A percentile compares a stretch with the other conserved stretches of the same genome.
Conservation (phyloP, 2,329 filamentous ascomycete species). For the Aspergillus transmontanensis region DNA sequence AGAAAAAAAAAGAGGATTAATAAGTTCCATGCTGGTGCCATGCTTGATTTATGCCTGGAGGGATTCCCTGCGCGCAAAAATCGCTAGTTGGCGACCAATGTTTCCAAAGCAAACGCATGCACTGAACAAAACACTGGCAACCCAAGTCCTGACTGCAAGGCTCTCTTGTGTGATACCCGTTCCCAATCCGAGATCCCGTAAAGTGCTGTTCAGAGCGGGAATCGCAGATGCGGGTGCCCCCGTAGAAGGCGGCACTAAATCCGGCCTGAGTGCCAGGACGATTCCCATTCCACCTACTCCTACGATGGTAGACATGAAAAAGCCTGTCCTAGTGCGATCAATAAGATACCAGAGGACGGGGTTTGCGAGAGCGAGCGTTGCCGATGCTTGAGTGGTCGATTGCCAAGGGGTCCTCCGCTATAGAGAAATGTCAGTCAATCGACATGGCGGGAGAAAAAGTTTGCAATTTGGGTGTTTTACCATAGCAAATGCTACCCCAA, state of each 20-base stretch:
- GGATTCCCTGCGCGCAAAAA: slow-evolving; percentile 38
- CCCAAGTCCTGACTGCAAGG: slow-evolving; percentile 75
- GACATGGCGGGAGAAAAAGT: neutral
- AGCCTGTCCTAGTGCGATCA: slow-evolving; percentile 83
- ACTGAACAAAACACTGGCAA: slow-evolving; percentile 90
- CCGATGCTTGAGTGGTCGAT: slow-evolving; percentile 88
- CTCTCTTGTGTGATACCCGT: slow-evolving; percentile 51
- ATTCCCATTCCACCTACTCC: slow-evolving; percentile 73
- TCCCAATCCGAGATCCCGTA: slow-evolving; percentile 33
- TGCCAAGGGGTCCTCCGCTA: slow-evolving; percentile 90
- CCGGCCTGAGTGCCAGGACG: slow-evolving; percentile 74
- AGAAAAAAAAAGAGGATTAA: slow-evolving; percentile 7
- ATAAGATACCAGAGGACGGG: slow-evolving; percentile 95
- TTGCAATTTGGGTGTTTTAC: slow-evolving; percentile 54
- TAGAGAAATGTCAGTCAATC: slow-evolving; percentile 21
- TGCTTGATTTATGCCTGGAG: slow-evolving; percentile 19
- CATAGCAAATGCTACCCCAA: slow-evolving; percentile 78
- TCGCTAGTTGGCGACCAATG: slow-evolving; percentile 79
- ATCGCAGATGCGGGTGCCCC: slow-evolving; percentile 38
- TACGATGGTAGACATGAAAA: slow-evolving; percentile 75
- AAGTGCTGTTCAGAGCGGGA: slow-evolving; percentile 30
- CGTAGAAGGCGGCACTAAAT: slow-evolving; percentile 72
- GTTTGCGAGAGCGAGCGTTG: slow-evolving; percentile 87
- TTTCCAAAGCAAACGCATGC: slow-evolving; percentile 96
- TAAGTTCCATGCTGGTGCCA: neutral